phyloP scores from a whole-genome alignment of 2,329 filamentous ascomycete genomes.

The Sporothrix pseudoabietina region DNA sequence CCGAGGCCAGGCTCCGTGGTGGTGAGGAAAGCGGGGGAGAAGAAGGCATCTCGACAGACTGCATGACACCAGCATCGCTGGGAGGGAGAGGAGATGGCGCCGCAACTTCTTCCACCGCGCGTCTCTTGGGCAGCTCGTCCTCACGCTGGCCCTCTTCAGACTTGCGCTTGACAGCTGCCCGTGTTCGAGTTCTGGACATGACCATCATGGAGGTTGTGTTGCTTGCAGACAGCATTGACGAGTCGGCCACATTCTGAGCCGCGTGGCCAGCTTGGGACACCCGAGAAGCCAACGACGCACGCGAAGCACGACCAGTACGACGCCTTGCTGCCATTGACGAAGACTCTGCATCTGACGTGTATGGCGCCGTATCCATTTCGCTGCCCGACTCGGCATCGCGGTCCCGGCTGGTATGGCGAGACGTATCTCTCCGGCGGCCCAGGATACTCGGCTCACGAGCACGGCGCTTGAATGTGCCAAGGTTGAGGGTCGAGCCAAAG shows the following conservation, averaged over 20 bases:
- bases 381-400: constrained; percentile 32
- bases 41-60: constrained; percentile 41
- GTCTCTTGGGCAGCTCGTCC: constrained; percentile 31
- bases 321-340: constrained; percentile 10
- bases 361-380: constrained; percentile 28
- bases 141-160: constrained; percentile 32
- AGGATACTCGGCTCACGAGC: constrained; percentile 64
- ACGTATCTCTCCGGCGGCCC: constrained; percentile 47
- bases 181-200: constrained; percentile 25
- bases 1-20: constrained; percentile 25
- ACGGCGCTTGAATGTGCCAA: constrained; percentile 60
- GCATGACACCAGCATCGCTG: constrained; percentile 32
- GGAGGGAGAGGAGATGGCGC: neutral
- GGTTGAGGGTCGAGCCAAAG: constrained; percentile 55
- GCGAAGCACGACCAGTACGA: neutral
- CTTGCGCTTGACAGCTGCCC: constrained; percentile 32
- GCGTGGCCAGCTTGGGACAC: neutral
- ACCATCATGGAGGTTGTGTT: constrained; percentile 32
- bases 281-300: neutral
- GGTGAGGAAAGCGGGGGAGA: constrained; percentile 41
- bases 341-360: constrained; percentile 28
- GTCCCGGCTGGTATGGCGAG: constrained; percentile 44
- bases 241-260: constrained; percentile 4
- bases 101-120: constrained; percentile 15
- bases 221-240: constrained; percentile 24